Evolutionary conservation across 441 rosid species (phyloP).

Genomic region (Flueggea neowawraea): DNA sequence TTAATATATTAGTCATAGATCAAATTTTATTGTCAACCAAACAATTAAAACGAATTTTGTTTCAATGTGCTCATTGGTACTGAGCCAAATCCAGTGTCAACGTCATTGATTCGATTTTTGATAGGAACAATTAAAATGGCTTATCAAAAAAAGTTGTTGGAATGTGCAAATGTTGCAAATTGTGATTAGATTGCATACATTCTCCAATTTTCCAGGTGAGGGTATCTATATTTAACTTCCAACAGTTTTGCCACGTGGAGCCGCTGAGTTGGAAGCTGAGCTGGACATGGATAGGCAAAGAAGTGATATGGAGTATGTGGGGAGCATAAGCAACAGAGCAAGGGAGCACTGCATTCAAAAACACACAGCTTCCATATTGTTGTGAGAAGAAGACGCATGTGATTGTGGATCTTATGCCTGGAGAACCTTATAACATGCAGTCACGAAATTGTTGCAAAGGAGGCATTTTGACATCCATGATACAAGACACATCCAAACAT

Average conservation of each 20-base stretch:
- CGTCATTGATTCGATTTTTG: too few relatives aligned
- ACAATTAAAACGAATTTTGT: too few relatives aligned
- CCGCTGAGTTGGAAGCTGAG: constrained; percentile 73
- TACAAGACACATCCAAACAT: constrained; percentile 42
- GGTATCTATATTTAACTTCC: constrained; percentile 57
- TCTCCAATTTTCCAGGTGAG: constrained; percentile 33
- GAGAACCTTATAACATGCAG: constrained; percentile 47
- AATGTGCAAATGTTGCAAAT: too few relatives aligned
- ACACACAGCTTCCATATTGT: constrained; percentile 52
- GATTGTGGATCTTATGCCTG: constrained; percentile 76
- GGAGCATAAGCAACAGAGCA: constrained; percentile 88
- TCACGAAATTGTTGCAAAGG: constrained; percentile 71
- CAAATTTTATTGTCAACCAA: too few relatives aligned
- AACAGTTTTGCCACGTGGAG: constrained; percentile 67
- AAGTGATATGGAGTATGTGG: constrained; percentile 69
- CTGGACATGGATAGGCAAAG: constrained; percentile 56
- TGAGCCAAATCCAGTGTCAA: too few relatives aligned
- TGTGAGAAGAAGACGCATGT: constrained; percentile 59
- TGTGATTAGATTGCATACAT: too few relatives aligned
- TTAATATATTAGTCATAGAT: too few relatives aligned
- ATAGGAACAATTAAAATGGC: too few relatives aligned
- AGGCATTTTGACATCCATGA: constrained; percentile 61
- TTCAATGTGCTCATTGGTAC: too few relatives aligned
- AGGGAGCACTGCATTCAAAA: constrained; percentile 59
- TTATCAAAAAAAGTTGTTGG: too few relatives aligned